These are phyloP conservation scores for Dipodascopsis uninucleata DNA, from an alignment of 805 yeast genomes.

Conservation along the genomic window DNA sequence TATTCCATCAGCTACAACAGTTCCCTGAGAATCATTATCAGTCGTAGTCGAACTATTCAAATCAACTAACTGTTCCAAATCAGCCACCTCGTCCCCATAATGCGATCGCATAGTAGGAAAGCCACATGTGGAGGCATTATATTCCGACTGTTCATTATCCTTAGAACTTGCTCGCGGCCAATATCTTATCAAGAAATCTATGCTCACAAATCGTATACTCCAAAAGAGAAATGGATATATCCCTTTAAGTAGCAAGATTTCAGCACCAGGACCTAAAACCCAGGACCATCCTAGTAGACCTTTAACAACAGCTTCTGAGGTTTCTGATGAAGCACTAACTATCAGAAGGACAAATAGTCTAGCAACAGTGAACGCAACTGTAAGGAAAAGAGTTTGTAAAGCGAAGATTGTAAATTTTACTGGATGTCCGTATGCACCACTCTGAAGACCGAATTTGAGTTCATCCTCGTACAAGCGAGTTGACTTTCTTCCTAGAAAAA, in stretches of 20 bases:
- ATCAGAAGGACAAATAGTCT: not conserved
- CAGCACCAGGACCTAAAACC: slow-evolving; percentile 18
- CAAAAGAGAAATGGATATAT: slow-evolving; percentile 16
- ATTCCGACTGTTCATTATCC: not conserved
- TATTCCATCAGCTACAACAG: too few species aligned
- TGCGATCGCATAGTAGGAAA: too few species aligned
- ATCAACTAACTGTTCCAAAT: too few species aligned
- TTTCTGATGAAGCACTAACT: not conserved
- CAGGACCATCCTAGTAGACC: slow-evolving; percentile 14
- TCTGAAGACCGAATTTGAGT: slow-evolving; percentile 2
- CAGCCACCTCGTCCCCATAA: too few species aligned
- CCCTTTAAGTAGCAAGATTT: slow-evolving; percentile 3
- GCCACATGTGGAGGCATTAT: too few species aligned
- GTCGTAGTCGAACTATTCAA: too few species aligned
- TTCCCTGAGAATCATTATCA: too few species aligned
- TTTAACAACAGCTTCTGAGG: not conserved
- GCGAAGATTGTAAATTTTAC: not conserved
- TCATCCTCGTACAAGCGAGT: slow-evolving; percentile 4
- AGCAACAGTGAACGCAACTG: slow-evolving; percentile 6
- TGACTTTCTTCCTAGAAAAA: not conserved
- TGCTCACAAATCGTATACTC: slow-evolving; percentile 8
- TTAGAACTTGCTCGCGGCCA: not conserved
- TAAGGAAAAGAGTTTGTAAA: slow-evolving; percentile 16
- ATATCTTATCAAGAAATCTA: slow-evolving; percentile 15
- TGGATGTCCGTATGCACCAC: slow-evolving; percentile 13